Percentiles rank a stretch among this genome's conserved stretches.
Evolutionary conservation across 495 filamentous ascomycete species (phyloP).

Genomic region (Neurospora sp.): DNA sequence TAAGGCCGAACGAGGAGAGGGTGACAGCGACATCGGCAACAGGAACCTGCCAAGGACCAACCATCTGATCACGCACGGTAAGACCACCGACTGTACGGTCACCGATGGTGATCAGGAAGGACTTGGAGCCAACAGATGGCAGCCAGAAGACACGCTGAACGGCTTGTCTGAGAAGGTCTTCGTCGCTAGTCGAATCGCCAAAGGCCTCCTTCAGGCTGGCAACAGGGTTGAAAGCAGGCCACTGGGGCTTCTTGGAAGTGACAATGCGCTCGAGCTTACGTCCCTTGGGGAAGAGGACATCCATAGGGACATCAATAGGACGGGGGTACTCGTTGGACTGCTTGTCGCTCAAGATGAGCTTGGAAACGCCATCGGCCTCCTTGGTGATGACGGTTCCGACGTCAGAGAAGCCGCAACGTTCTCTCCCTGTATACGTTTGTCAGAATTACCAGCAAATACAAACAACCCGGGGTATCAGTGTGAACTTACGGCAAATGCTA

Average conservation of each 20-base stretch:
- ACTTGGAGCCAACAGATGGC: slow-evolving; percentile 88
- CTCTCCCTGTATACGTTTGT: slow-evolving; percentile 38
- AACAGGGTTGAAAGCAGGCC: slow-evolving; percentile 62
- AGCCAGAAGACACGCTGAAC: slow-evolving; percentile 71
- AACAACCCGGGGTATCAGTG: not conserved
- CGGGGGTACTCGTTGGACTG: slow-evolving; percentile 66
- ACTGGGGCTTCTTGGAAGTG: slow-evolving; percentile 54
- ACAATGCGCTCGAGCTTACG: slow-evolving; percentile 77
- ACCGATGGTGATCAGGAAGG: slow-evolving; percentile 92
- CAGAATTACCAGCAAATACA: slow-evolving; percentile 1
- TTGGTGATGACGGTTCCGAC: slow-evolving; percentile 69
- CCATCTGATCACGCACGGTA: slow-evolving; percentile 86
- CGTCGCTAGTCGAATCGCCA: slow-evolving; percentile 39
- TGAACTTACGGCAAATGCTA: slow-evolving; percentile 55
- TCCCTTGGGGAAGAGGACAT: slow-evolving; percentile 82
- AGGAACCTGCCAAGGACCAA: slow-evolving; percentile 92
- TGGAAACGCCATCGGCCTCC: slow-evolving; percentile 50
- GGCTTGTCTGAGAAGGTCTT: slow-evolving; percentile 64
- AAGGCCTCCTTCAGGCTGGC: slow-evolving; percentile 35
- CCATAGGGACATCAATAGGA: slow-evolving; percentile 87
- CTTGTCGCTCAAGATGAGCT: slow-evolving; percentile 70
- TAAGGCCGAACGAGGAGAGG: slow-evolving; percentile 62
- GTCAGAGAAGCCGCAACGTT: slow-evolving; percentile 89
- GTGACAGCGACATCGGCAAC: slow-evolving; percentile 92
- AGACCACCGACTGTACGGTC: slow-evolving; percentile 88